Percentiles rank a stretch among this genome's conserved stretches.
phyloP scores from a whole-genome alignment of 805 yeast genomes.

The Candida maesae region DNA sequence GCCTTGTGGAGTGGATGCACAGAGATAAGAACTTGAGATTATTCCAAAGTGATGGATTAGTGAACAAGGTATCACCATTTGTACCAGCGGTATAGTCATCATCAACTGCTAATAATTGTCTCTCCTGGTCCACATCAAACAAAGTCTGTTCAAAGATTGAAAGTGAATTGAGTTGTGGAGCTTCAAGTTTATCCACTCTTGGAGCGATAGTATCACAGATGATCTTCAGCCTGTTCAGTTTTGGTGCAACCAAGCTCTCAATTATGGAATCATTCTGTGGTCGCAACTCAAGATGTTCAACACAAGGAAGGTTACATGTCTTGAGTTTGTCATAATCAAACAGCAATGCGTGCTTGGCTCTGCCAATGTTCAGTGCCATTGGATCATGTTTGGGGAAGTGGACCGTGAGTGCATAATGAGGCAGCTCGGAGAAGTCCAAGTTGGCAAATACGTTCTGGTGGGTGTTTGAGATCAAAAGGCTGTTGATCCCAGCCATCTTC shows the following conservation, averaged over 20 bases:
- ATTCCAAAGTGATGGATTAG: slow-evolving; percentile 1
- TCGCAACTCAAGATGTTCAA: slow-evolving; percentile 1
- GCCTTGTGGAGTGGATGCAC: background rate
- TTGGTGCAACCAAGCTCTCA: slow-evolving; percentile 3
- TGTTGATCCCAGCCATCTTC: background rate
- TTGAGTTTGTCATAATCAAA: slow-evolving; percentile 1
- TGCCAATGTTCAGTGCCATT: slow-evolving; percentile 5
- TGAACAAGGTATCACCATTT: slow-evolving; percentile 1
- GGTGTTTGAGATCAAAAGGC: slow-evolving; percentile 2
- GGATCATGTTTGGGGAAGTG: slow-evolving; percentile 5
- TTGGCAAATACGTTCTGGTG: slow-evolving; percentile 4
- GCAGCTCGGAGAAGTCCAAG: slow-evolving; percentile 5
- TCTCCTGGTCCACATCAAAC: slow-evolving; percentile 3
- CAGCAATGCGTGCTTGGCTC: slow-evolving; percentile 3
- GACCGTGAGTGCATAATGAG: slow-evolving; percentile 2
- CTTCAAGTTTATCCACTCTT: slow-evolving; percentile 1
- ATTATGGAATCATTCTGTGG: background rate
- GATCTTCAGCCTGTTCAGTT: slow-evolving; percentile 1
- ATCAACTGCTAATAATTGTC: no score
- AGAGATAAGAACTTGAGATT: slow-evolving; percentile 1
- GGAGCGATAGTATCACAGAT: slow-evolving; percentile 5
- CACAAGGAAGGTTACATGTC: background rate
- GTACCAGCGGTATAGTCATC: no score
- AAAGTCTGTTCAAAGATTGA: background rate
- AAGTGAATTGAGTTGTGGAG: slow-evolving; percentile 2